Percentiles rank a stretch among this genome's conserved stretches.
Conservation (phyloP, 306 rosid species). For the Vigna mungo region DNA sequence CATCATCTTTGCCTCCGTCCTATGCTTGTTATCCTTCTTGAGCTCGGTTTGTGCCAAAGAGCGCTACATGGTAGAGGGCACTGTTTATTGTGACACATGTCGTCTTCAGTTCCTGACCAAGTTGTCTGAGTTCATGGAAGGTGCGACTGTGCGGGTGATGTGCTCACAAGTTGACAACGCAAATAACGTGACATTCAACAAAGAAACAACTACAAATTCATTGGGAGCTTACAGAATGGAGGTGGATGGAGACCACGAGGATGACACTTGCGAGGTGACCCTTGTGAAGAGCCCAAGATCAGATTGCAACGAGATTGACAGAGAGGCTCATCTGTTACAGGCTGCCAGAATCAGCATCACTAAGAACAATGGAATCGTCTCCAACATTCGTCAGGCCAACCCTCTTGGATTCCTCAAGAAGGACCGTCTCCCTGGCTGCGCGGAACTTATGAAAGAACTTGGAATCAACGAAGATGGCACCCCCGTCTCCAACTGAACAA, state of each 20-base stretch:
- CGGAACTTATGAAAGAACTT: conserved; percentile 60
- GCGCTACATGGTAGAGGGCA: conserved; percentile 59
- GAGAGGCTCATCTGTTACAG: conserved; percentile 19
- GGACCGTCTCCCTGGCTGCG: conserved; percentile 48
- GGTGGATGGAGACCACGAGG: conserved; percentile 77
- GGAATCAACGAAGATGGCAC: conserved; percentile 53
- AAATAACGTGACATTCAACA: conserved; percentile 48
- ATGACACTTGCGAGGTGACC: conserved; percentile 62
- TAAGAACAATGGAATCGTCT: conserved; percentile 60
- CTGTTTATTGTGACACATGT: conserved; percentile 85
- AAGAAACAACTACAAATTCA: conserved; percentile 54
- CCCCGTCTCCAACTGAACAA: background rate
- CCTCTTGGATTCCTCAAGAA: conserved; percentile 82
- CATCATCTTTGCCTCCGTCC: conserved; percentile 53
- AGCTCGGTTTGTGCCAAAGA: conserved; percentile 11
- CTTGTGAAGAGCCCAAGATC: conserved; percentile 54
- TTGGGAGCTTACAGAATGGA: conserved; percentile 54
- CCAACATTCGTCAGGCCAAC: conserved; percentile 60
- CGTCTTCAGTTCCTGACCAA: conserved; percentile 69
- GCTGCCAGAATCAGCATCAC: conserved; percentile 69
- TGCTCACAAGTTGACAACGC: conserved; percentile 53
- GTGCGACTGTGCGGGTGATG: conserved; percentile 61
- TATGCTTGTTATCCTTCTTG: conserved; percentile 67
- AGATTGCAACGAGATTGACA: conserved; percentile 55
- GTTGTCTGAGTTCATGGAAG: conserved; percentile 52